A percentile compares a stretch with the other conserved stretches of the same genome.
phyloP scores from a whole-genome alignment of 1,284 basidiomycete genomes.

The Dichomitus squalens region DNA sequence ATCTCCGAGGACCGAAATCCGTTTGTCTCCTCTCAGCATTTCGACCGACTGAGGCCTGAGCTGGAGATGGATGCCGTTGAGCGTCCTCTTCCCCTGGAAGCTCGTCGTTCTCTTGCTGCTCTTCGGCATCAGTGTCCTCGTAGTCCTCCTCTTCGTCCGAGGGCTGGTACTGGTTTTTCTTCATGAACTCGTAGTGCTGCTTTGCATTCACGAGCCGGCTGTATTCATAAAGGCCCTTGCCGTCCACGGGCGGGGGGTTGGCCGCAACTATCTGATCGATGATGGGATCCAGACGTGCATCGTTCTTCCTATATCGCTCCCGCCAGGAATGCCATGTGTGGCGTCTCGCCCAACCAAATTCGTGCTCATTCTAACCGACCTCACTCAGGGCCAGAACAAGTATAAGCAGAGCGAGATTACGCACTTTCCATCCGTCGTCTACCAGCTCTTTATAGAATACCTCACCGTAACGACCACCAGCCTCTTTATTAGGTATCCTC shows the following conservation, averaged over 20 bases:
- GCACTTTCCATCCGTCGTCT: constrained; percentile 8
- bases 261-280: constrained; percentile 59
- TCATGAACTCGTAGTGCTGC: background rate
- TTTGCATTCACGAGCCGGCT: constrained; percentile 5
- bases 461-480: constrained; percentile 72
- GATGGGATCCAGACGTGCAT: constrained; percentile 52
- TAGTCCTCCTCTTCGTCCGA: background rate
- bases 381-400: background rate
- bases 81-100: background rate
- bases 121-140: background rate
- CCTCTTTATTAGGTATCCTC: constrained; percentile 69
- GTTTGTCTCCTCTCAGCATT: background rate
- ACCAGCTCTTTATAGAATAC: constrained; percentile 60
- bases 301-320: constrained; percentile 73
- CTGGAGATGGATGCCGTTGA: too few relatives aligned
- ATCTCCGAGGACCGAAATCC: background rate
- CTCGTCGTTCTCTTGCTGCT: background rate
- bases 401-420: background rate
- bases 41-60: too few relatives aligned
- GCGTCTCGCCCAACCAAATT: constrained; percentile 57
- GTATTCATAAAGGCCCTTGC: constrained; percentile 25
- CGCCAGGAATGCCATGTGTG: constrained; percentile 81
- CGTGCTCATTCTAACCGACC: background rate
- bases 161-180: background rate
- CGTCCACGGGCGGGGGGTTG: constrained; percentile 25